Percentiles rank a stretch among this genome's conserved stretches.
Conservation (phyloP, 2,329 filamentous ascomycete species). For the Zasmidium citrigriseum region DNA sequence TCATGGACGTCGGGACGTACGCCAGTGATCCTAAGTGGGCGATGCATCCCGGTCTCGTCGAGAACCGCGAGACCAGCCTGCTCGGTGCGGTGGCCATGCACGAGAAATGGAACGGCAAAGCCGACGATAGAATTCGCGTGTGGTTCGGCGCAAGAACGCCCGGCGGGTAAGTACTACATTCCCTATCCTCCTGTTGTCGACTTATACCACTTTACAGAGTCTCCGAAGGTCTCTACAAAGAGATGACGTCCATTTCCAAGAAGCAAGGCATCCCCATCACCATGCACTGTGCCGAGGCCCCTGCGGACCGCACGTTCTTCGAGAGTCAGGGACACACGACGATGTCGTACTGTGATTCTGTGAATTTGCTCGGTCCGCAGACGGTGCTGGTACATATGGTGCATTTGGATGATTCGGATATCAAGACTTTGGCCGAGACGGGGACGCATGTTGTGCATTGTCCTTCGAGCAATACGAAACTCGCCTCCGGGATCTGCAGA, state of each 20-base stretch:
- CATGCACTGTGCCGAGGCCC: conserved; percentile 32
- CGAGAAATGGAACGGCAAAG: conserved; percentile 38
- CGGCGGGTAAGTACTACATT: conserved; percentile 34
- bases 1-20: conserved; percentile 48
- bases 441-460: conserved; percentile 53
- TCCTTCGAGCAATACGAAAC: conserved; percentile 54
- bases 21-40: conserved; percentile 45
- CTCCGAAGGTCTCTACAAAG: conserved; percentile 36
- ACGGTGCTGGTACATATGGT: conserved; percentile 57
- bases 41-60: conserved; percentile 47
- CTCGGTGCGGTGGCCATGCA: conserved; percentile 36
- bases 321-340: conserved; percentile 39
- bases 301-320: conserved; percentile 37
- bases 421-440: conserved; percentile 41
- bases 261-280: conserved; percentile 36
- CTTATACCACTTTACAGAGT: conserved; percentile 26
- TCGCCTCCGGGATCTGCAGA: conserved; percentile 53
- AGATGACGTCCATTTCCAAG: conserved; percentile 36
- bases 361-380: conserved; percentile 41
- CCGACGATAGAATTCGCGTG: conserved; percentile 38
- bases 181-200: conserved; percentile 8
- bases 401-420: conserved; percentile 49
- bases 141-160: conserved; percentile 43
- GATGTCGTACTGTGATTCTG: conserved; percentile 46
- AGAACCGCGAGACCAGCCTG: conserved; percentile 40